Evolutionary conservation across 106 monocot genomes (phyloP).

Genomic region (Gastrodia elata): DNA sequence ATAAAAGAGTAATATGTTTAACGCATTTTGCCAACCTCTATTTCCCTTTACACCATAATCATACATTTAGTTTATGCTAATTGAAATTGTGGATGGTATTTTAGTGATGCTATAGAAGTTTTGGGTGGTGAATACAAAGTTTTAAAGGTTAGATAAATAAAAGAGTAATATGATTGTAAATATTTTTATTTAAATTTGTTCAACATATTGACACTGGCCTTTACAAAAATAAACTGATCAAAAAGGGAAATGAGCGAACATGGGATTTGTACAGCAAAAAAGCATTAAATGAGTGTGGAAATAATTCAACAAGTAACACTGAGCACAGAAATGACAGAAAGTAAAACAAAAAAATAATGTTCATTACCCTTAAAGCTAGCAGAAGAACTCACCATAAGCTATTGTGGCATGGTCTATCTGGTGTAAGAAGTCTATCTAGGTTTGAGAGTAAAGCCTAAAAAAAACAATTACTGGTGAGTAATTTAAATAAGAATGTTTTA

Average conservation of each 20-base stretch:
- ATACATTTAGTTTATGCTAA: too few species aligned
- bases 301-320: neutral
- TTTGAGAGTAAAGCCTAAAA: conserved; percentile 75
- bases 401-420: conserved; percentile 72
- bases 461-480: neutral
- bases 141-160: too few species aligned
- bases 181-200: neutral
- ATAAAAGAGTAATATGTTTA: too few species aligned
- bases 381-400: conserved; percentile 67
- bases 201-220: neutral
- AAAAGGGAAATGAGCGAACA: neutral
- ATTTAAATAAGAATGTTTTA: neutral
- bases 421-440: conserved; percentile 69
- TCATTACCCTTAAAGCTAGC: neutral
- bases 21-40: too few species aligned
- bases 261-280: neutral
- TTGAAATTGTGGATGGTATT: too few species aligned
- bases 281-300: neutral
- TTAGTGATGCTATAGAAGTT: too few species aligned
- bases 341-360: neutral
- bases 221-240: neutral
- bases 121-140: too few species aligned
- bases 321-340: neutral
- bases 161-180: too few species aligned
- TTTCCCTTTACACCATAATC: too few species aligned